Conservation (phyloP, 1,284 basidiomycete species). For the Pulveroboletus sp. region DNA sequence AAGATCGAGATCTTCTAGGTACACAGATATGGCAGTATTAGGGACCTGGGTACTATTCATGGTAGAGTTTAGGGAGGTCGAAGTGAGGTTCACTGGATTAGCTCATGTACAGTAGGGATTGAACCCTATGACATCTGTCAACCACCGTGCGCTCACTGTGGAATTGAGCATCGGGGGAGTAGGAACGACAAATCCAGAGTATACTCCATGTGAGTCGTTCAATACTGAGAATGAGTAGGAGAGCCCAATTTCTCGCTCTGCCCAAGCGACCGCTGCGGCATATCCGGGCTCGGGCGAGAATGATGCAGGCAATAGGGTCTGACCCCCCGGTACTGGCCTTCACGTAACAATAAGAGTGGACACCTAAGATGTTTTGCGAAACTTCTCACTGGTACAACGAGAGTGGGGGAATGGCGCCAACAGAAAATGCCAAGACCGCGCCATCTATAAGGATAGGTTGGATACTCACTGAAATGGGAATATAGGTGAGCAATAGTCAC, state of each 20-base stretch:
- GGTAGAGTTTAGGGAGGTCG: slow-evolving; percentile 12
- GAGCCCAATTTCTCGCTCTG: slow-evolving; percentile 11
- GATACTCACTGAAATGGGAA: slow-evolving; percentile 4
- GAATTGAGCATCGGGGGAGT: slow-evolving; percentile 10
- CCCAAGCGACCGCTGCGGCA: slow-evolving; percentile 16
- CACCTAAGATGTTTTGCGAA: background rate
- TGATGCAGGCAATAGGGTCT: background rate
- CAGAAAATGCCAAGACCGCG: slow-evolving; percentile 8
- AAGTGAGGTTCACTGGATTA: slow-evolving; percentile 18
- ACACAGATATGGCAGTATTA: background rate
- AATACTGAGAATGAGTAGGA: slow-evolving; percentile 12
- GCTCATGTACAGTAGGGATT: slow-evolving; percentile 26
- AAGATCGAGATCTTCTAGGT: slow-evolving; percentile 7
- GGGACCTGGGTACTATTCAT: slow-evolving; percentile 16
- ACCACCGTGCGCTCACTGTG: slow-evolving; percentile 21
- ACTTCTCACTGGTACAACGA: slow-evolving; percentile 14
- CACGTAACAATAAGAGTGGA: background rate
- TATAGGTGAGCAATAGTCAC: background rate
- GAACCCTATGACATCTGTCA: slow-evolving; percentile 25
- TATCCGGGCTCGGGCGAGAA: slow-evolving; percentile 14
- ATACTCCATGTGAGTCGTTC: slow-evolving; percentile 13
- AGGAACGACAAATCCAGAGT: slow-evolving; percentile 14
- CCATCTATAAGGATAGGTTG: slow-evolving; percentile 18
- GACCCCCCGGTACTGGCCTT: slow-evolving; percentile 11
- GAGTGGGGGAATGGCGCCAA: slow-evolving; percentile 15